A percentile compares a stretch with the other conserved stretches of the same genome.
These are phyloP conservation scores for Lasiosphaeria miniovina DNA, from an alignment of 495 filamentous ascomycete genomes.

Conservation along the genomic window DNA sequence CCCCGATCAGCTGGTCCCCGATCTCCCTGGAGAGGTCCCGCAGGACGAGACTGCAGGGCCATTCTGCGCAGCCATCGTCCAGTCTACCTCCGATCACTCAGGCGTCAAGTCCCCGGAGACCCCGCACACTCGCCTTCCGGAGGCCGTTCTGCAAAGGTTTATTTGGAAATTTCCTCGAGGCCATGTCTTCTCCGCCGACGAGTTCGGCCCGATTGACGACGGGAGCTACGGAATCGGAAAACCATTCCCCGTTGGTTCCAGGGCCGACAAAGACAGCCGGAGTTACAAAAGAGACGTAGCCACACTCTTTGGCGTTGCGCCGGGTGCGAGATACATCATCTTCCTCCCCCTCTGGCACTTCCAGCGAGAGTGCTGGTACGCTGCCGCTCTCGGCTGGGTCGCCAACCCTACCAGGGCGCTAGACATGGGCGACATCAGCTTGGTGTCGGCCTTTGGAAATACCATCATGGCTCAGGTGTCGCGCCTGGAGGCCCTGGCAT, in stretches of 20 bases:
- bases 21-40: background rate
- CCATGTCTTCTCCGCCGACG: conserved; percentile 41
- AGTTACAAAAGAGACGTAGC: conserved; percentile 16
- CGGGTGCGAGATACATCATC: conserved; percentile 49
- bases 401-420: conserved; percentile 38
- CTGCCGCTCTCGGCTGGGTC: conserved; percentile 65
- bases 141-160: conserved; percentile 34
- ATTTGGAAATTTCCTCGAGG: conserved; percentile 38
- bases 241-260: conserved; percentile 8
- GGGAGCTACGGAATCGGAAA: conserved; percentile 17
- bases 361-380: conserved; percentile 66
- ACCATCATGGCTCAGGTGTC: conserved; percentile 59
- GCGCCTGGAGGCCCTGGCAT: conserved; percentile 43
- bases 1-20: conserved; percentile 11
- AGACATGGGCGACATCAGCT: conserved; percentile 43
- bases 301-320: conserved; percentile 32
- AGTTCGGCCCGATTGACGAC: conserved; percentile 37
- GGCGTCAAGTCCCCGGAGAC: conserved; percentile 10
- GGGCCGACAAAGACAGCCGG: background rate
- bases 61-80: conserved; percentile 25
- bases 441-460: conserved; percentile 55
- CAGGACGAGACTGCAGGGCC: conserved; percentile 13
- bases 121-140: conserved; percentile 28
- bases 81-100: conserved; percentile 14
- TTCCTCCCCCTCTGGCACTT: conserved; percentile 69